Evolutionary conservation across 2,329 filamentous ascomycete genomes (phyloP), one percentile per base, ranked within the genome.

Genomic region (Escovopsis sp.): DNA sequence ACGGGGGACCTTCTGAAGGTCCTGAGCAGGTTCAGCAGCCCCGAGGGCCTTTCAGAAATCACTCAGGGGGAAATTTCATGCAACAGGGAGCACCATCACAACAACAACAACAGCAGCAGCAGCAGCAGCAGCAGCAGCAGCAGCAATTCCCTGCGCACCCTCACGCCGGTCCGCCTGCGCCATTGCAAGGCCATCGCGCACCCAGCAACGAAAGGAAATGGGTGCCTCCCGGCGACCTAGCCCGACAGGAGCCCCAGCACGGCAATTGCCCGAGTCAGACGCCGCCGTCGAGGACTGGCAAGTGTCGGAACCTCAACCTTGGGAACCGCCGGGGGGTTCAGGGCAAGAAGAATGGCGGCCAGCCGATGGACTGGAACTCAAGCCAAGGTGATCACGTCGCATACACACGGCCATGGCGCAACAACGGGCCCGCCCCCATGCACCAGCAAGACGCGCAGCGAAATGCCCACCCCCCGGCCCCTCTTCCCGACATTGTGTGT

Each of bases 401-500:
- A n/a, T 39, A 12, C 18, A 35, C 15, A n/a, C 41, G 38, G 28
- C 26, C 39, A 12, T 41, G 42, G 45, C 32, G 39, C 23, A 40
- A 38, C 30, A 26, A 32, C 15, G 30, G 15, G n/a, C n/a, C 19
- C 12, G 36, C 23, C 8, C 6, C 30, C 18, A 9, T 32, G 28
- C 28, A 32, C 7, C 44, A 35, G 15, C 41, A 35, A 12, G 39
- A 46, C 12, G 12, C 30, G 6, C 30, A 3, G 26, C 35, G 36
- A 15, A 37, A 41, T 30, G 28, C 28, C 3, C 28, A 32, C 8
- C 28, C 28, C 28, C 8, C 28, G 7, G 28, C 28, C 11, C 3
- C 7, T 32, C 28, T 32, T 9, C 28, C 28, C 8, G 34, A 12
- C 33, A 43, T 38, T 8, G 39, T 39, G 39, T 58, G 56, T 26